phyloP scores from a whole-genome alignment of 345 rosid species.

The Citrus inodora region DNA sequence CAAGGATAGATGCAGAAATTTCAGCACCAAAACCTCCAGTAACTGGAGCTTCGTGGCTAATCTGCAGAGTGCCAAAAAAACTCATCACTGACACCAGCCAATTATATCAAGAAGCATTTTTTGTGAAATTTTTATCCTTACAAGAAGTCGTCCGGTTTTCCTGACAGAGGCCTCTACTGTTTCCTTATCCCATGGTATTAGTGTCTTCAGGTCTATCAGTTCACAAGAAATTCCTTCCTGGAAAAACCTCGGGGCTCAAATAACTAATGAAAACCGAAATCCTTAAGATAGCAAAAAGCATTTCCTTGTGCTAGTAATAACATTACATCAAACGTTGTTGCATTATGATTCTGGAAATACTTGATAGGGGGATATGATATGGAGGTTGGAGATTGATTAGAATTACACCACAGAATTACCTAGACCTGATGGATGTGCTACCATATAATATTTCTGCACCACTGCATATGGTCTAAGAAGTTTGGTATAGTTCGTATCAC shows the following conservation, averaged over 20 bases:
- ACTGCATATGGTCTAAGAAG: neutral
- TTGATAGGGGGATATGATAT: neutral
- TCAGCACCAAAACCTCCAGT: constrained; percentile 97
- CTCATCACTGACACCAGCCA: neutral
- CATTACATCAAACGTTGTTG: neutral
- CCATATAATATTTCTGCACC: neutral
- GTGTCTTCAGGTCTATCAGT: constrained; percentile 77
- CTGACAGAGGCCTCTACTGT: constrained; percentile 78
- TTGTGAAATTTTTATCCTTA: constrained; percentile 24
- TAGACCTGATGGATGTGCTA: neutral
- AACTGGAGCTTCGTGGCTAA: constrained; percentile 90
- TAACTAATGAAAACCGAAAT: neutral
- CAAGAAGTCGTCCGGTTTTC: constrained; percentile 87
- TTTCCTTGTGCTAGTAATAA: neutral
- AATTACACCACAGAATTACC: neutral
- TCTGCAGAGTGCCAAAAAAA: constrained; percentile 36
- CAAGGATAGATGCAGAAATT: constrained; percentile 77
- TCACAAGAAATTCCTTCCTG: constrained; percentile 96
- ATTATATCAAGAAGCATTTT: neutral
- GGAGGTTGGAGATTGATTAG: neutral
- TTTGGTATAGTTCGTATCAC: neutral
- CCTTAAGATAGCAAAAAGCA: neutral
- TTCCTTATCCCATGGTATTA: constrained; percentile 92
- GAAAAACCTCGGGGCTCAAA: constrained; percentile 8
- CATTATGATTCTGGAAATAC: neutral